These are phyloP conservation scores for Leptosphaerulina australis DNA, from an alignment of 2,329 filamentous ascomycete species.

Conservation along the genomic window DNA sequence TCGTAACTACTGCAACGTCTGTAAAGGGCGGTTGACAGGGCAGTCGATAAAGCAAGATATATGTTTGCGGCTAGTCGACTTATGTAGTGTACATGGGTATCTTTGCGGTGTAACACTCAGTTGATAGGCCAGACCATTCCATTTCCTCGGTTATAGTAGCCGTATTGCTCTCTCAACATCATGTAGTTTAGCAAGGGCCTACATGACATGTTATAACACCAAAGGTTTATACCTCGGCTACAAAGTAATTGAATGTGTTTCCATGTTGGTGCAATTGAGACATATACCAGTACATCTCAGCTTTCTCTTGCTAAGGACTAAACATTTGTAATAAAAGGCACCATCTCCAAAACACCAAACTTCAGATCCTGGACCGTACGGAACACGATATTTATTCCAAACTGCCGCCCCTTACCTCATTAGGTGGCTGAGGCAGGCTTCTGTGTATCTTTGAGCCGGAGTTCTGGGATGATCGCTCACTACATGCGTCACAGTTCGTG, in stretches of 20 bases:
- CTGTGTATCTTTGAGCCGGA: conserved; percentile 5
- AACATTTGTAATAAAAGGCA: not conserved
- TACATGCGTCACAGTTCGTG: not conserved
- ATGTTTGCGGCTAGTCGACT: too few species aligned
- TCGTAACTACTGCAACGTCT: not conserved
- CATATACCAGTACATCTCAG: not conserved
- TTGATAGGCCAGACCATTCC: too few species aligned
- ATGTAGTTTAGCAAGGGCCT: too few species aligned
- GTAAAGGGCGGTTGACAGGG: not conserved
- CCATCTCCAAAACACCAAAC: not conserved
- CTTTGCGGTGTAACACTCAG: too few species aligned
- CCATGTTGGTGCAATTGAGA: too few species aligned
- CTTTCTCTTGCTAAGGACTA: not conserved
- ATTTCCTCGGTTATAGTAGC: too few species aligned
- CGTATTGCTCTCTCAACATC: too few species aligned
- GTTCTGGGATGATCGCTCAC: conserved; percentile 15
- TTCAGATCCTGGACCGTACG: not conserved
- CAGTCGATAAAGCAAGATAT: not conserved
- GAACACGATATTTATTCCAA: conserved; percentile 6
- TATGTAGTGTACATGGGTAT: too few species aligned
- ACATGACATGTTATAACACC: too few species aligned
- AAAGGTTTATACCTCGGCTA: too few species aligned
- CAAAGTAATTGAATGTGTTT: too few species aligned
- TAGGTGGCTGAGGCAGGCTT: not conserved
- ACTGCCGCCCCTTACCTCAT: not conserved